Percentiles rank a stretch among this genome's conserved stretches.
Evolutionary conservation across 2,329 filamentous ascomycete species (phyloP).

Genomic region (Penicillium sp.): DNA sequence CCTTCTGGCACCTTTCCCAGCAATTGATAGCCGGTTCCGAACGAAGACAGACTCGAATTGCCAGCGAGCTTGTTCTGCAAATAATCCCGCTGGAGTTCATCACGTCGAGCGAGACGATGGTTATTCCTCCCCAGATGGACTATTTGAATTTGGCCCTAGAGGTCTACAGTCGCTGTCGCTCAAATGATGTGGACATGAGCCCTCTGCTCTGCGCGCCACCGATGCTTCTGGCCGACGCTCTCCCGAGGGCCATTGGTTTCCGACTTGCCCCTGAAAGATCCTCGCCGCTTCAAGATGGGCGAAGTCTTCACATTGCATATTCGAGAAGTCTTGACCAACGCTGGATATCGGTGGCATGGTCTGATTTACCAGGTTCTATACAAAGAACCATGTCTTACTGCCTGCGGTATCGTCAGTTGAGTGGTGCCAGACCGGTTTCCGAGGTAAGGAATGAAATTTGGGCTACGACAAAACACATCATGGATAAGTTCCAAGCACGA

Average conservation of each 20-base stretch:
- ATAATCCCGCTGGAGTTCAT: slow-evolving; percentile 57
- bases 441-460: slow-evolving; percentile 58
- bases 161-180: slow-evolving; percentile 57
- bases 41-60: slow-evolving; percentile 26
- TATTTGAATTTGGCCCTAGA: slow-evolving; percentile 54
- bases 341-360: slow-evolving; percentile 61
- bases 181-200: slow-evolving; percentile 33
- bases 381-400: slow-evolving; percentile 56
- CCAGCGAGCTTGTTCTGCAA: slow-evolving; percentile 55
- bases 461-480: slow-evolving; percentile 54
- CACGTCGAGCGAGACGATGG: slow-evolving; percentile 49
- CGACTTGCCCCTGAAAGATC: slow-evolving; percentile 50
- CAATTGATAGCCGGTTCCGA: slow-evolving; percentile 46
- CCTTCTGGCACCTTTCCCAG: slow-evolving; percentile 57
- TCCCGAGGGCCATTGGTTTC: slow-evolving; percentile 56
- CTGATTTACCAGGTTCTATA: slow-evolving; percentile 54
- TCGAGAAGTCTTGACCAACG: slow-evolving; percentile 53
- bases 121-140: slow-evolving; percentile 49
- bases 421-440: slow-evolving; percentile 35
- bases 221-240: slow-evolving; percentile 51
- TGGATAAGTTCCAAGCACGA: slow-evolving; percentile 49
- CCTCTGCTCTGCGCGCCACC: slow-evolving; percentile 51
- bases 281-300: slow-evolving; percentile 56
- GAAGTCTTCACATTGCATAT: slow-evolving; percentile 58
- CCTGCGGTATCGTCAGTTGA: slow-evolving; percentile 40